Percentiles rank a stretch among this genome's conserved stretches.
Evolutionary conservation across 805 yeast species (phyloP).

Genomic region (Ogataea polymorpha): DNA sequence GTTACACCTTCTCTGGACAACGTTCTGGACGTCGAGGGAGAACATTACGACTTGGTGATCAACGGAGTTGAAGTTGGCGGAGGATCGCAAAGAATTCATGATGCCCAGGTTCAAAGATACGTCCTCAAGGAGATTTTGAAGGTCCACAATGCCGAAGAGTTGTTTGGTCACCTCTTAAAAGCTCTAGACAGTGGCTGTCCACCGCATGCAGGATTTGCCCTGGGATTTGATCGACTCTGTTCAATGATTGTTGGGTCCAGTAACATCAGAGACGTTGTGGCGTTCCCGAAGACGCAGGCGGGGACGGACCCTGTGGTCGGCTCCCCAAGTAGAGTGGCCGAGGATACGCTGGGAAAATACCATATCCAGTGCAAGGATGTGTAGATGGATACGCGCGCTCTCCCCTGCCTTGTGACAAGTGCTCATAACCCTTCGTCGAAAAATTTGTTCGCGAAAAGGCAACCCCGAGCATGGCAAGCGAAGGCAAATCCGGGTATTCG

Average conservation of each 20-base stretch:
- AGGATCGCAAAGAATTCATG: slow-evolving; percentile 94
- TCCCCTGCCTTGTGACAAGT: neutral
- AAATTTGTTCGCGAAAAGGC: slow-evolving; percentile 12
- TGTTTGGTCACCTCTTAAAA: slow-evolving; percentile 81
- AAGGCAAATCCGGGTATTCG: slow-evolving; percentile 10
- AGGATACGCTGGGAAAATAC: slow-evolving; percentile 52
- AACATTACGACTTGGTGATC: slow-evolving; percentile 89
- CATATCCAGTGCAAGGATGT: slow-evolving; percentile 33
- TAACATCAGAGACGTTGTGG: slow-evolving; percentile 88
- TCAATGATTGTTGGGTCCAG: slow-evolving; percentile 80
- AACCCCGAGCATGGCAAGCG: slow-evolving; percentile 10
- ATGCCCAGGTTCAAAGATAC: slow-evolving; percentile 69
- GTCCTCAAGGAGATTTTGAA: slow-evolving; percentile 64
- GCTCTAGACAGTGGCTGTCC: slow-evolving; percentile 93
- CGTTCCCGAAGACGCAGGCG: slow-evolving; percentile 89
- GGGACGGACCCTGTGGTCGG: slow-evolving; percentile 88
- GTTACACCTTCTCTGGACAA: slow-evolving; percentile 1
- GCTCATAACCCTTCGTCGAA: slow-evolving; percentile 12
- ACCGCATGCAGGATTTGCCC: slow-evolving; percentile 96
- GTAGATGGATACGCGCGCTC: neutral
- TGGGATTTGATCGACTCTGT: slow-evolving; percentile 91
- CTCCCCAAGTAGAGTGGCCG: slow-evolving; percentile 69
- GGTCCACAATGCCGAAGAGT: slow-evolving; percentile 52
- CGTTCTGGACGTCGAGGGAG: slow-evolving; percentile 63
- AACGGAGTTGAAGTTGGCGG: slow-evolving; percentile 98